Conservation (phyloP, 139 green algal species). For the Micromonas pusilla region DNA sequence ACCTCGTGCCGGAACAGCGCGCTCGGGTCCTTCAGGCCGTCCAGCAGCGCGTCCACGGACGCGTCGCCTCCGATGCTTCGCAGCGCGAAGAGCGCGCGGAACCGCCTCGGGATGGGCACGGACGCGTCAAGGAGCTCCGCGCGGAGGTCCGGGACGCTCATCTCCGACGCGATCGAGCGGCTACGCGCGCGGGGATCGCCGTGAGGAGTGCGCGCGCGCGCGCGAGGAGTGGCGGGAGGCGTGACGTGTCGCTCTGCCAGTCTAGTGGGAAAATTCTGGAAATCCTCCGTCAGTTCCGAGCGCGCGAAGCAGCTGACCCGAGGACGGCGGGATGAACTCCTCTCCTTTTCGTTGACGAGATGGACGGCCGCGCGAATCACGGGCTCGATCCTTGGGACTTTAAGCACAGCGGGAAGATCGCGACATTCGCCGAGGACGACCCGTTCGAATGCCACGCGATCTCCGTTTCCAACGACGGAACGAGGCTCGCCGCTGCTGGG, state of each 20-base stretch:
- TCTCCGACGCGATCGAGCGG: too few relatives aligned
- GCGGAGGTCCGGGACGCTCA: not conserved
- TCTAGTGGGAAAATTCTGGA: too few relatives aligned
- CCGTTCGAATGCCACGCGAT: not conserved
- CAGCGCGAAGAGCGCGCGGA: constrained; percentile 16
- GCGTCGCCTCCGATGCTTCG: constrained; percentile 3
- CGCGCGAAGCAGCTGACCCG: too few relatives aligned
- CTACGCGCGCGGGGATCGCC: too few relatives aligned
- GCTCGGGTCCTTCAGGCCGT: not conserved
- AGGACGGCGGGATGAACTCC: too few relatives aligned
- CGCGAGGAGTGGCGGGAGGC: too few relatives aligned
- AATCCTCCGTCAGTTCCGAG: too few relatives aligned
- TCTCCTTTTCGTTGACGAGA: too few relatives aligned
- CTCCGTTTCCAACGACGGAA: not conserved
- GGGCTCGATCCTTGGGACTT: not conserved
- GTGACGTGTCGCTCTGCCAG: too few relatives aligned
- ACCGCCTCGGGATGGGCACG: constrained; percentile 3
- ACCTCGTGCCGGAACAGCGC: constrained; percentile 50
- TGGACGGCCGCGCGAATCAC: not conserved
- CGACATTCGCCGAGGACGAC: not conserved
- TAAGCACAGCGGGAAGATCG: not conserved
- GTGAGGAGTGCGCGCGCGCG: too few relatives aligned
- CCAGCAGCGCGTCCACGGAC: not conserved
- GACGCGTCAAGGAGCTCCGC: not conserved
- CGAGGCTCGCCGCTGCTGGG: too few relatives aligned